Evolutionary conservation across 768 basidiomycete genomes (phyloP), one percentile per base, ranked within the genome.

Genomic region (Lentinula edodes): DNA sequence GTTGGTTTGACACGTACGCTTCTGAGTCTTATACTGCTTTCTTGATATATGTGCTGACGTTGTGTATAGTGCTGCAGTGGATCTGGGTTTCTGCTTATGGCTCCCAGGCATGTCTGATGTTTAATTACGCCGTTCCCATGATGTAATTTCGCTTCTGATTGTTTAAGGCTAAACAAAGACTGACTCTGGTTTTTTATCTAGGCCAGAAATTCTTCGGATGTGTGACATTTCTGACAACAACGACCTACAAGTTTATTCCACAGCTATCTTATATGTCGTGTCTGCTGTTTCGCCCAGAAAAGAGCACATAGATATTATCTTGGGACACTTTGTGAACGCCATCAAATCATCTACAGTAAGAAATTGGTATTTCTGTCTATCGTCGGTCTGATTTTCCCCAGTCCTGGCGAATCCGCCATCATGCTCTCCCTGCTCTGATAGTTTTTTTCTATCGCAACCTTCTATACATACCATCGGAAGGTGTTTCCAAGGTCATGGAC

Each of bases 401-500:
- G 92, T 93, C 91, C 6, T 97, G 94, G 94, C 84, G 91, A 59
- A 93, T 95, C 67, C 87, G 93, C 4, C 78, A 93, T 39, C 89
- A 94, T 73, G 88, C 90, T 20, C 76, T 96, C 61, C 94, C 94
- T n/a, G 87, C 90, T 34, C 74, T 97, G 63, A 88, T 92, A 35
- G 87, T 94, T 39, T 92, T 95, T 73, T 95, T 93, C 78, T 95
- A 94, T 73, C 84, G 93, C 52, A 94, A 95, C 70, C 80, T 95
- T 60, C 74, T 93, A 62, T 83, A 87, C 59, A 84, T 95, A 52
- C 84, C 91, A 41, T 80, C 87, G 52, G 74, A 79, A 18, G 85
- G 84, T 41, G 82, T 91, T 51, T 78, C 82, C 34, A 84, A 81
- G 66, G 84, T 93, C 63, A 87, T 94, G 85, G 91, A 93, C 62